A percentile compares a stretch with the other conserved stretches of the same genome.
These are phyloP conservation scores for Pyronema domesticum DNA, from an alignment of 495 filamentous ascomycete species.

Conservation along the genomic window DNA sequence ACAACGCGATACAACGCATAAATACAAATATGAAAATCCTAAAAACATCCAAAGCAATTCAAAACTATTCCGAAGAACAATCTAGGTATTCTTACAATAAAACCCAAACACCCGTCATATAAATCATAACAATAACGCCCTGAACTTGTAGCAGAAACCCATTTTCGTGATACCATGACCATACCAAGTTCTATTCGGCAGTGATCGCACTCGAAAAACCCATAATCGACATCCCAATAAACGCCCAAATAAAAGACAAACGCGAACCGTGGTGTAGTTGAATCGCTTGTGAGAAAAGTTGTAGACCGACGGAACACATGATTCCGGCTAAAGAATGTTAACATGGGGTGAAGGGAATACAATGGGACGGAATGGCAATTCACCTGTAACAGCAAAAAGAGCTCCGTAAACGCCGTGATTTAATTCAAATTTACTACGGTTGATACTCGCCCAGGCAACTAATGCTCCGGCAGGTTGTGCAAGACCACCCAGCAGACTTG, in stretches of 20 bases:
- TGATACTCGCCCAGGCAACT: conserved; percentile 62
- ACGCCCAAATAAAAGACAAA: conserved; percentile 68
- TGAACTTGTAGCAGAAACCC: too few species aligned
- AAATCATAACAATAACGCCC: too few species aligned
- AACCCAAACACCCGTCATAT: too few species aligned
- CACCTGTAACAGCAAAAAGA: conserved; percentile 62
- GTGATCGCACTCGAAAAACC: conserved; percentile 76
- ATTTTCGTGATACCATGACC: too few species aligned
- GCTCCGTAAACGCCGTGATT: conserved; percentile 64
- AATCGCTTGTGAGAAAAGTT: conserved; percentile 74
- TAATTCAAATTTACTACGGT: conserved; percentile 33
- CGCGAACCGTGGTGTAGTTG: conserved; percentile 60
- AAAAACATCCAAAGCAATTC: too few species aligned
- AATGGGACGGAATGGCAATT: background rate
- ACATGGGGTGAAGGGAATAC: background rate
- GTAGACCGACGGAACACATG: conserved; percentile 81
- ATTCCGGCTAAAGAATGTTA: conserved; percentile 45
- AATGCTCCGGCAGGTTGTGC: conserved; percentile 75
- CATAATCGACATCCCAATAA: conserved; percentile 77
- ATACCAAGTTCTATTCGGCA: conserved; percentile 22
- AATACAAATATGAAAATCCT: too few species aligned
- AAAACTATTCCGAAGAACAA: too few species aligned
- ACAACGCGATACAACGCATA: too few species aligned
- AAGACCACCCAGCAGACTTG: conserved; percentile 63
- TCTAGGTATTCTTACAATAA: too few species aligned